Base-by-base conservation (phyloP, 2,329 filamentous ascomycete genomes). In the Emmonsiellopsis sp. region DNA sequence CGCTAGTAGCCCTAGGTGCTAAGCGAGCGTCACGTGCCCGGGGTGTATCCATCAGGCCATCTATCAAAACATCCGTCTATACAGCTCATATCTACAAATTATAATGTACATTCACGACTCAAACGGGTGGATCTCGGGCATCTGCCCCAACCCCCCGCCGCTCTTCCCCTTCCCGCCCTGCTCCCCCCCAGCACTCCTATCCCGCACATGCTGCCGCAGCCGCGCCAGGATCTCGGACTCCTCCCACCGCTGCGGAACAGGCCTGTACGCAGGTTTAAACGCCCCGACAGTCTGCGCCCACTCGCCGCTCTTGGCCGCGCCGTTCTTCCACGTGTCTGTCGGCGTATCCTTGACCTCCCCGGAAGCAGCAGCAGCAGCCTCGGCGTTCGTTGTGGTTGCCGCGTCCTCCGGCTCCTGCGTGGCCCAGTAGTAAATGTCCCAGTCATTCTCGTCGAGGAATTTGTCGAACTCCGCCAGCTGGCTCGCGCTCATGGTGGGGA, bases 371-470 rank as follows among this genome's bases (percentile, higher is more conserved):
- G 53, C 71, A 53, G 53, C 71, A 5, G 78, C 77, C 0, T 57
- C 36, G 46, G 76, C 76, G 54, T 81, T 76, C 51, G 76, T 69
- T 36, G 82, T 78, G n/a, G 79, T 79, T 1, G 77, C 74, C 4
- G 80, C 73, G 10, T 55, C 63, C 32, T 70, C 65, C 1, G 85
- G 78, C 62, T 89, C 84, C 71, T 98, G 93, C 13, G 93, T 98
- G 3, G 88, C 89, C 93, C 93, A 98, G 79, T 98, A 98, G 78
- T 98, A 98, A 57, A 98, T 96, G 69, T 98, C 93, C 93, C 93
- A 98, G 75, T 98, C 93, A 72, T 98, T 98, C 74, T 98, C 93
- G 71, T 98, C 93, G 53, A 98, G 83, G 76, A 98, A 94, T 32
- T 80, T 76, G 69, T 97, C 92, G 75, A 93, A 97, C 71, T 95